Percentiles rank a stretch among this genome's conserved stretches.
Evolutionary conservation across 345 rosid species (phyloP).

Genomic region (Tarenaya hassleriana): DNA sequence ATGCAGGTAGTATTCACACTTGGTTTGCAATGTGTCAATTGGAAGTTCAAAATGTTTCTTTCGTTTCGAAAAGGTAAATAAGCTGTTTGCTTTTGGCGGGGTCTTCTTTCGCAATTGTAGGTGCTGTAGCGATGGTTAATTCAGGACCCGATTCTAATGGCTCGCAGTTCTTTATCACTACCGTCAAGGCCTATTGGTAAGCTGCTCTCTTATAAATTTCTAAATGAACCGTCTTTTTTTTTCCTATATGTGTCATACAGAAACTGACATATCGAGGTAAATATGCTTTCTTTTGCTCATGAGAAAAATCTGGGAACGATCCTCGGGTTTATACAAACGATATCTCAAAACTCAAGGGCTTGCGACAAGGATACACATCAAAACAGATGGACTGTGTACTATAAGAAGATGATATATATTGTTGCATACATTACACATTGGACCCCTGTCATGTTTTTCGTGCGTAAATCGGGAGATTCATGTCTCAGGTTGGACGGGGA

Average conservation of each 20-base stretch:
- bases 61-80: too few species aligned
- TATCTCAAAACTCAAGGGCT: background rate
- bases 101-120: conserved; percentile 24
- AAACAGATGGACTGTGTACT: background rate
- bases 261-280: conserved; percentile 1
- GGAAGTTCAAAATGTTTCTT: too few species aligned
- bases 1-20: conserved; percentile 48
- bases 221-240: background rate
- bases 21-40: too few species aligned
- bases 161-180: conserved; percentile 90
- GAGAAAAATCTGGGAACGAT: background rate
- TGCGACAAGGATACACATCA: background rate
- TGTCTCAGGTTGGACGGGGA: conserved; percentile 85
- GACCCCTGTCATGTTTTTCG: background rate
- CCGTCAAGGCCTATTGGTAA: conserved; percentile 94
- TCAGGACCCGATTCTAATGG: conserved; percentile 93
- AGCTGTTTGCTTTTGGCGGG: too few species aligned
- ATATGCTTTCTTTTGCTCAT: background rate
- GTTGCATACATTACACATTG: too few species aligned
- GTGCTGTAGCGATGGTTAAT: conserved; percentile 91
- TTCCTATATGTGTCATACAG: background rate
- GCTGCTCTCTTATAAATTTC: conserved; percentile 11
- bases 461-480: background rate
- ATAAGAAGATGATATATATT: too few species aligned
- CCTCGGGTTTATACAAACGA: background rate